Evolutionary conservation across 1,284 basidiomycete genomes (phyloP).

Genomic region (Puccinia hordei): DNA sequence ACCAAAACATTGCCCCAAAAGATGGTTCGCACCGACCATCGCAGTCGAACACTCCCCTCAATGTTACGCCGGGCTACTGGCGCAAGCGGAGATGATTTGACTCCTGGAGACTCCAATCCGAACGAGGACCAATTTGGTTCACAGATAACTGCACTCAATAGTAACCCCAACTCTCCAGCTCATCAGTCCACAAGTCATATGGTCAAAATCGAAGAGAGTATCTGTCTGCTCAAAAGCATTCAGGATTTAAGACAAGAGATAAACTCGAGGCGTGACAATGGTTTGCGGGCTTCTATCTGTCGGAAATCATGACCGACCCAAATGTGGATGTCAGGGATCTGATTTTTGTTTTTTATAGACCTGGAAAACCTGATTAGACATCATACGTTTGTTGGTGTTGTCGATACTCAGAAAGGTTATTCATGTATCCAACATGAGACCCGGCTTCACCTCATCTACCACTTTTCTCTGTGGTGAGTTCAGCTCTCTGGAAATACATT

Average conservation of each 20-base stretch:
- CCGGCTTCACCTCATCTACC: constrained; percentile 84
- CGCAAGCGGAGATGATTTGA: neutral
- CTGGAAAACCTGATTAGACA: constrained; percentile 68
- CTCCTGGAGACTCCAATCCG: neutral
- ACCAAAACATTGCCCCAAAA: constrained; percentile 71
- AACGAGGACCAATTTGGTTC: constrained; percentile 1
- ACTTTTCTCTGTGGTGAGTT: constrained; percentile 75
- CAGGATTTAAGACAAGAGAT: constrained; percentile 68
- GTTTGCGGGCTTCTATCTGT: constrained; percentile 63
- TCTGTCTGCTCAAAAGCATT: constrained; percentile 80
- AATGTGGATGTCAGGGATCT: neutral
- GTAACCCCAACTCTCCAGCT: constrained; percentile 13
- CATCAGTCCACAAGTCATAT: constrained; percentile 13
- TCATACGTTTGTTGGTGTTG: constrained; percentile 90
- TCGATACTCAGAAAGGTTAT: constrained; percentile 73
- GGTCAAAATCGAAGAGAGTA: constrained; percentile 71
- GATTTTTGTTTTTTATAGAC: constrained; percentile 10
- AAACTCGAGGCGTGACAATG: constrained; percentile 68
- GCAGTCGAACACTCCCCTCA: constrained; percentile 86
- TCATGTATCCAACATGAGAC: constrained; percentile 86
- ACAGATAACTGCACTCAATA: neutral
- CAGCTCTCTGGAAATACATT: constrained; percentile 3
- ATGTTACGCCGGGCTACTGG: constrained; percentile 66
- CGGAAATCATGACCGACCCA: neutral
- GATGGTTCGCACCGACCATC: constrained; percentile 85